Conservation (phyloP, 2,329 filamentous ascomycete genomes). For the Chrysoporthe austroafricana region DNA sequence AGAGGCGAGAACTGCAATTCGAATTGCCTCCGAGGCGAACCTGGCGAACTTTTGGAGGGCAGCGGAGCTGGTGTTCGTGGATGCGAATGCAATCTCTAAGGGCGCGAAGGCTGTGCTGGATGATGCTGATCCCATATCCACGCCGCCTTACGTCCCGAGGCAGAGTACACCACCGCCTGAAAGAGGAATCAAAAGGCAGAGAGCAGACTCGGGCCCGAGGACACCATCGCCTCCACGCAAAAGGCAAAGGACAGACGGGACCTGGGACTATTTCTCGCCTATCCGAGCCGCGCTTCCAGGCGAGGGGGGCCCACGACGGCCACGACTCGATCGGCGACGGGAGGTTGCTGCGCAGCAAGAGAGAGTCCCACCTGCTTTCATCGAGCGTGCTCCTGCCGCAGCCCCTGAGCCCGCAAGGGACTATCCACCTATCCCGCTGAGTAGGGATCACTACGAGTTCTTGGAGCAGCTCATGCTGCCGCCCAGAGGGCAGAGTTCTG, state of each 20-base stretch:
- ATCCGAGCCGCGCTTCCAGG: neutral
- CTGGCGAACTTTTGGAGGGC: neutral
- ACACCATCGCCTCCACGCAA: neutral
- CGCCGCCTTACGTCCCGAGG: no score
- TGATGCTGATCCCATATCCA: neutral
- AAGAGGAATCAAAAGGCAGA: neutral
- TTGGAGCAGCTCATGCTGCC: neutral
- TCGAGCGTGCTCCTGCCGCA: neutral
- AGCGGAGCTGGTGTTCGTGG: neutral
- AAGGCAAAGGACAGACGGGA: neutral
- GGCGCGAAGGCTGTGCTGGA: no score
- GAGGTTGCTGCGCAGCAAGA: no score
- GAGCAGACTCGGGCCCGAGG: neutral
- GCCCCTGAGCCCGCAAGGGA: no score
- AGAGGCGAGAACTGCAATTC: neutral
- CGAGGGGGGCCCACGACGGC: neutral
- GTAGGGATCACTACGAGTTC: neutral
- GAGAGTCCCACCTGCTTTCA: no score
- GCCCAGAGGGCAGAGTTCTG: neutral
- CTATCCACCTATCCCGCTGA: neutral
- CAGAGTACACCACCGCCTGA: no score
- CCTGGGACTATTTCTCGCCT: neutral
- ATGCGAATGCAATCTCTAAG: no score
- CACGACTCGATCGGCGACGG: neutral
- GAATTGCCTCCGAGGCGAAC: neutral